Base-by-base conservation (phyloP, 345 rosid genomes). In the Eucalyptus sp. region DNA sequence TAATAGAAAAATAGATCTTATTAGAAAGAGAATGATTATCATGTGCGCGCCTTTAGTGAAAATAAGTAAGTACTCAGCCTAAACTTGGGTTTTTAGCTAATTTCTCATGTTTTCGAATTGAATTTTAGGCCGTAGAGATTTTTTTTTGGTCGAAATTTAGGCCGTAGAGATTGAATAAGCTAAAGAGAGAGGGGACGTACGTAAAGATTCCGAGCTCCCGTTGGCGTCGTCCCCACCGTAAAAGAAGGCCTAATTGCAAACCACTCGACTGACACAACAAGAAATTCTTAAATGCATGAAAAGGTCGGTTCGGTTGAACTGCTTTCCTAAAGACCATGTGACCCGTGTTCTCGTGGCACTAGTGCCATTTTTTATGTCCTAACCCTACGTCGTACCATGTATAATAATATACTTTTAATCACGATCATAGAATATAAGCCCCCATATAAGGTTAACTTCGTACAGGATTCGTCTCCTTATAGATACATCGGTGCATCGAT, bases 1-100 rank as follows among this genome's bases (percentile, higher is more conserved):
- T 0, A 52, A 20, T 1, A 52, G 0, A 52, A 52, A 3, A 52
- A 52, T 20, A 8, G 5, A 52, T 52, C 25, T 8, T 3, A 52
- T 20, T 3, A 52, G 25, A 20, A 52, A 18, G 58, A 52, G 1
- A 52, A 52, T 52, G 24, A 52, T 52, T 52, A 52, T 52, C 56
- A 52, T 52, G 24, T 18, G 58, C 0, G 1, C 2, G 10, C 58
- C 58, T 52, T 52, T 52, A 52, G 58, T 52, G 58, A 52, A 52
- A 52, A 20, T 20, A 52, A 3, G 20, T 3, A 52, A 20, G 20
- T 52, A 52, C 58, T 52, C 58, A 18, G 10, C 58, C 58, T 52
- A 52, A 52, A 56, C 29, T 56, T 2, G 62, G 62, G 29, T 56
- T 56, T 25, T 24, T 10, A 56, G 62, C 62, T 4, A 56, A 56